phyloP scores from a whole-genome alignment of 1,284 basidiomycete species.

The Coriolopsis trogii region DNA sequence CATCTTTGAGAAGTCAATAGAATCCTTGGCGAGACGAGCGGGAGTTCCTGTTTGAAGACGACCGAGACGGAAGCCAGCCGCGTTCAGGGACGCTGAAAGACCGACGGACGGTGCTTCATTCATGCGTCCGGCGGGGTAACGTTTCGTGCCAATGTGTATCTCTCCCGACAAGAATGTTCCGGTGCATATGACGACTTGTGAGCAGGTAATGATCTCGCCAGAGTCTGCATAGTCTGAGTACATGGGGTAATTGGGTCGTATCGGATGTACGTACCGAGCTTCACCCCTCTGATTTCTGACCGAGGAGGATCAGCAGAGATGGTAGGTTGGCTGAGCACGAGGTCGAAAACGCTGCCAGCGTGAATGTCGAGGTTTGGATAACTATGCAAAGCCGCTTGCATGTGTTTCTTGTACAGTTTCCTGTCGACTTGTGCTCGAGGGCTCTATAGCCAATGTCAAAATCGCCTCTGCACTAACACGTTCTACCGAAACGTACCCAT shows the following conservation, averaged over 20 bases:
- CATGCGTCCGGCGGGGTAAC: slow-evolving; percentile 84
- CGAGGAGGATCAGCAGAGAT: slow-evolving; percentile 25
- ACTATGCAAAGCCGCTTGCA: slow-evolving; percentile 69
- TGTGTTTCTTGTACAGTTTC: slow-evolving; percentile 78
- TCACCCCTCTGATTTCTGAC: slow-evolving; percentile 62
- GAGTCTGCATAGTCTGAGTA: slow-evolving; percentile 47
- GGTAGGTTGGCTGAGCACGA: slow-evolving; percentile 62
- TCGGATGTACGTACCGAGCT: slow-evolving; percentile 53
- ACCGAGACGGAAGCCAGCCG: slow-evolving; percentile 80
- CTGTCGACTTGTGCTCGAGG: slow-evolving; percentile 89
- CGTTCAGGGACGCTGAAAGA: slow-evolving; percentile 73
- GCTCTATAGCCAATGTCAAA: slow-evolving; percentile 51
- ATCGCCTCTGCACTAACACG: not conserved
- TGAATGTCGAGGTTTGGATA: slow-evolving; percentile 73
- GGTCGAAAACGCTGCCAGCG: slow-evolving; percentile 79
- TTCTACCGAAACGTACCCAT: slow-evolving; percentile 56
- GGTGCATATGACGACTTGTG: slow-evolving; percentile 85
- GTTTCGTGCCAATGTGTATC: slow-evolving; percentile 77
- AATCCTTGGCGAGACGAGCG: slow-evolving; percentile 71
- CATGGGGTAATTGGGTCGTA: not conserved
- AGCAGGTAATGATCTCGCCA: slow-evolving; percentile 78
- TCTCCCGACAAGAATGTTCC: slow-evolving; percentile 90
- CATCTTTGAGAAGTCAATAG: slow-evolving; percentile 70
- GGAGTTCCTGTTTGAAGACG: slow-evolving; percentile 91
- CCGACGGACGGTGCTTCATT: slow-evolving; percentile 75